Conservation (phyloP, 2,329 filamentous ascomycete genomes). For the Chaetomiaceae sp. region DNA sequence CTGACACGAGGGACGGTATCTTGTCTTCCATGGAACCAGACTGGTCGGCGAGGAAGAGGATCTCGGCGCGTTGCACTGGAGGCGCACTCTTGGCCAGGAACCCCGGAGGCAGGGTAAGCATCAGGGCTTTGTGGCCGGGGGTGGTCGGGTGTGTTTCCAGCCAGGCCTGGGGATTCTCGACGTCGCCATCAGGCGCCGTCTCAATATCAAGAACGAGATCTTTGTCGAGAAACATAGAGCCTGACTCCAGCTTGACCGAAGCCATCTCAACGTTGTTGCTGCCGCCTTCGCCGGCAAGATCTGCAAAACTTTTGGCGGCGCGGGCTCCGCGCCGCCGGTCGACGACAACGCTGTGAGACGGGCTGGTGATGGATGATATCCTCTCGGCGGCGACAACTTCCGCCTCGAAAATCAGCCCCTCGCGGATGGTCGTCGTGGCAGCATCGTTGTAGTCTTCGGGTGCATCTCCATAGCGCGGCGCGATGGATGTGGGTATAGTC, state of each 20-base stretch:
- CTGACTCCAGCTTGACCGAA: neutral
- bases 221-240: conserved; percentile 19
- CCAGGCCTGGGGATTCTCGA: conserved; percentile 22
- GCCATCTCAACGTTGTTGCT: conserved; percentile 5
- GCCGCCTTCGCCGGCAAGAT: conserved; percentile 12
- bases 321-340: conserved; percentile 10
- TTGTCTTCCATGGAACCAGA: conserved; percentile 41
- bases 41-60: conserved; percentile 22
- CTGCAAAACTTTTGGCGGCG: conserved; percentile 15
- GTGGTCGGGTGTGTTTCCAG: conserved; percentile 26
- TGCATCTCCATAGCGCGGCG: conserved; percentile 24
- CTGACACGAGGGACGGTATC: conserved; percentile 43
- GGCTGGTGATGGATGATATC: conserved; percentile 19
- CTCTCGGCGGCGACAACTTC: conserved; percentile 8
- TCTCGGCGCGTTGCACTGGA: conserved; percentile 13
- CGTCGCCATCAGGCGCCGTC: conserved; percentile 7
- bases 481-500: conserved; percentile 27
- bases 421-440: neutral
- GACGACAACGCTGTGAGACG: conserved; percentile 22
- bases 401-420: conserved; percentile 16
- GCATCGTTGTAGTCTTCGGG: conserved; percentile 17
- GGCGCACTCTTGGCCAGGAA: conserved; percentile 10
- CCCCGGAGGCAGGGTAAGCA: conserved; percentile 26
- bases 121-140: conserved; percentile 25
- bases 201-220: conserved; percentile 29